Percentiles rank a stretch among this genome's conserved stretches.
Evolutionary conservation across 306 rosid species (phyloP).

Genomic region (Psophocarpus tetragonolobus): DNA sequence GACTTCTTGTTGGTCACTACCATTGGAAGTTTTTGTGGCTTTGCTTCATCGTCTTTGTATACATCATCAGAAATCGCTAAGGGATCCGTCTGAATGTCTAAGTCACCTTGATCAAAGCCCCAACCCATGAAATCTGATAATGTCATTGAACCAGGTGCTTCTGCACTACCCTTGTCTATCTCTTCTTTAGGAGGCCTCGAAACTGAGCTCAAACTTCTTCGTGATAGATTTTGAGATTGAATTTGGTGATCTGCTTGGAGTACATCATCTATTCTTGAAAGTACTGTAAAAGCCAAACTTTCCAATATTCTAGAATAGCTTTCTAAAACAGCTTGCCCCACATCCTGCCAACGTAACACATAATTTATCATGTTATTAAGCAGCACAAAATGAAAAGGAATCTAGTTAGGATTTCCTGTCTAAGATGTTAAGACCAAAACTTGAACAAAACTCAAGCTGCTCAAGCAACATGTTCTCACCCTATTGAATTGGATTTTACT

Average conservation of each 20-base stretch:
- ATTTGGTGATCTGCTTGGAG: slow-evolving; percentile 71
- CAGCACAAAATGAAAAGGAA: neutral
- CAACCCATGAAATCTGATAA: slow-evolving; percentile 94
- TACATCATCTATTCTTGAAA: slow-evolving; percentile 93
- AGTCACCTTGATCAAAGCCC: slow-evolving; percentile 57
- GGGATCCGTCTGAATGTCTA: slow-evolving; percentile 49
- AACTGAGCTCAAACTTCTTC: slow-evolving; percentile 34
- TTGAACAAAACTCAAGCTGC: neutral
- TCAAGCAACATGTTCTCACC: slow-evolving; percentile 39
- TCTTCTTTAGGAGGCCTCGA: slow-evolving; percentile 51
- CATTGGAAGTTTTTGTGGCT: slow-evolving; percentile 48
- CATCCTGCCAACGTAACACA: slow-evolving; percentile 60
- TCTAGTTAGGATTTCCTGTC: neutral
- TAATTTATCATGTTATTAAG: slow-evolving; percentile 1
- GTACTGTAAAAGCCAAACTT: slow-evolving; percentile 94
- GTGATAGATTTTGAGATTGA: slow-evolving; percentile 62
- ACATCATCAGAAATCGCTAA: slow-evolving; percentile 40
- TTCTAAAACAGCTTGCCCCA: slow-evolving; percentile 93
- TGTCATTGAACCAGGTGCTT: slow-evolving; percentile 58
- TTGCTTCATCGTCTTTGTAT: slow-evolving; percentile 43
- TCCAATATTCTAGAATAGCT: slow-evolving; percentile 96
- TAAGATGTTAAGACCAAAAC: neutral
- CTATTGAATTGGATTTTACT: slow-evolving; percentile 91
- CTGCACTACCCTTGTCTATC: slow-evolving; percentile 31
- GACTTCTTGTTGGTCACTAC: slow-evolving; percentile 69